Percentiles rank a stretch among this genome's conserved stretches.
These are phyloP conservation scores for Leptomonas seymouri DNA, from an alignment of 208 protist species.

Conservation along the genomic window DNA sequence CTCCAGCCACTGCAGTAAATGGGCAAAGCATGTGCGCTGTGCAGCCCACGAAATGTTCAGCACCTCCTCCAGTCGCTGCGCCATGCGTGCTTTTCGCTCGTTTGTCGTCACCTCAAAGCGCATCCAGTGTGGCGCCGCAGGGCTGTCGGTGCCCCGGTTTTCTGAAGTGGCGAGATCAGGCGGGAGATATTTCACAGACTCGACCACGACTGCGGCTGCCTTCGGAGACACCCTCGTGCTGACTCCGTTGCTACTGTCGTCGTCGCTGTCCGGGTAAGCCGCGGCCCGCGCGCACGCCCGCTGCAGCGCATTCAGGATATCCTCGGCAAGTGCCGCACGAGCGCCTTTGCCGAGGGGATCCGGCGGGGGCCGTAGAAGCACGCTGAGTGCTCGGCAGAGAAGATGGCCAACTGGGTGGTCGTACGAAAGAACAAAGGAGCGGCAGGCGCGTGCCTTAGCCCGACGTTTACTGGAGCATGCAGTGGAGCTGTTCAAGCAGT, in stretches of 20 bases:
- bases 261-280: conserved; percentile 12
- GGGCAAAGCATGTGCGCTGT: conserved; percentile 25
- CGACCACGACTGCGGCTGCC: conserved; percentile 12
- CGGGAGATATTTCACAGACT: conserved; percentile 30
- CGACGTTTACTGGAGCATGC: conserved; percentile 11
- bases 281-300: conserved; percentile 7
- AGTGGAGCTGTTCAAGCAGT: conserved; percentile 4
- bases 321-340: conserved; percentile 43
- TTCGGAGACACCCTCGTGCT: neutral
- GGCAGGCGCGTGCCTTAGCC: conserved; percentile 12
- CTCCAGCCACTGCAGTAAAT: conserved; percentile 27
- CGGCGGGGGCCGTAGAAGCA: conserved; percentile 28
- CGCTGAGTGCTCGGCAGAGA: conserved; percentile 56
- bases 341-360: conserved; percentile 27
- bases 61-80: conserved; percentile 44
- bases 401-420: conserved; percentile 66
- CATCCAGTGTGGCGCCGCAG: conserved; percentile 28
- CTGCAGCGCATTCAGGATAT: conserved; percentile 47
- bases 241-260: conserved; percentile 6
- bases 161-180: neutral
- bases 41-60: conserved; percentile 30
- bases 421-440: conserved; percentile 58
- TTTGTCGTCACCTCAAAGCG: conserved; percentile 38
- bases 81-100: conserved; percentile 35
- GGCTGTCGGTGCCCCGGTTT: neutral